Base-by-base conservation (phyloP, 2,329 filamentous ascomycete species). In the Volutella citrinella region DNA sequence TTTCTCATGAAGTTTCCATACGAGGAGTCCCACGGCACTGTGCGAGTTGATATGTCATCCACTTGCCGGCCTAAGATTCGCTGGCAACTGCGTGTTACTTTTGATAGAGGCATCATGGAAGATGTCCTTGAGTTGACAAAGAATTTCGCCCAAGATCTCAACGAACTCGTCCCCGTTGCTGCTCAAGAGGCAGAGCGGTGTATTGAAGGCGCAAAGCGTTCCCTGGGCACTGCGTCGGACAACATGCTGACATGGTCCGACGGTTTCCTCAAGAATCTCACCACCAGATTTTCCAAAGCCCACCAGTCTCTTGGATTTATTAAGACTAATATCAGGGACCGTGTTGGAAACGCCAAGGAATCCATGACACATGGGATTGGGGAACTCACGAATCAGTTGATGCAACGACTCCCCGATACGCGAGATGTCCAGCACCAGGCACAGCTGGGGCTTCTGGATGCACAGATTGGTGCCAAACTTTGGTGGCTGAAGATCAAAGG, bases 81-180 rank as follows among this genome's bases (percentile, higher is more conserved):
- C 48, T 77, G 82, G 59, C 73, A 72, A 1, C 76, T 82, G 53
- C 68, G 71, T 23, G 60, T 83, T 19, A 72, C 80, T 52, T 79
- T 83, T 55, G 75, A 76, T 28, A 70, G 61, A 51, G 61, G 67
- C 15, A 56, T 66, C 12, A 54, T 74, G 25, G 62, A 60, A 10
- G 65, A 68, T 23, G 66, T 64, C 11, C 43, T 72, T 6, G 69
- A 72, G 35, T 62, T 60, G 7, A 67, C 69, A 14, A 64, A 62
- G 38, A 52, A 64, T 11, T 56, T 73, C 5, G 61, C 66, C 11
- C 62, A 66, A 25, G 63, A 62, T 25, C 51, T 74, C 7, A 61
- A 59, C 8, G 60, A 62, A 12, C 45, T 64, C 14, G 56, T 64
- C 23, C 65, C 65, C 8, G 63, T 65, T 18, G 59, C 59, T 45